Base-by-base conservation (phyloP, 2,329 filamentous ascomycete genomes). In the Calonectria ilicicola region DNA sequence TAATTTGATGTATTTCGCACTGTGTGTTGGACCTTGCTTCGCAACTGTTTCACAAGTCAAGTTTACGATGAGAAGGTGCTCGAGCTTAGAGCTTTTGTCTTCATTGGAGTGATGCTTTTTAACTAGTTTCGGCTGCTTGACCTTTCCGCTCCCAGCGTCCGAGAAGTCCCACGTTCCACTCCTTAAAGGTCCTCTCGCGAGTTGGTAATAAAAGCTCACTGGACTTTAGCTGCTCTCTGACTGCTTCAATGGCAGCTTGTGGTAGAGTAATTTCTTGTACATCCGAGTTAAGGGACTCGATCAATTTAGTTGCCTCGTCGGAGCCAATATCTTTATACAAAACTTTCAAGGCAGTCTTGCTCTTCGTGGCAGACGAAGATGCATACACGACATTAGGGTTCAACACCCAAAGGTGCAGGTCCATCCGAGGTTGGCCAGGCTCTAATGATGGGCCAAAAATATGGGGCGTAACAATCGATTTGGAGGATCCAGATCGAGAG, bases 101-200 rank as follows among this genome's bases (percentile, higher is more conserved):
- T 40, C 29, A 29, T 44, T 44, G 14, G 12, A 14, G 12, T 32
- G 12, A 26, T n/a, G 17, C 21, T 46, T 63, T 12, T 44, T 14
- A 8, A 29, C 17, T 60, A 10, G 42, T 47, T 62, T 27, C 23
- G 9, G n/a, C 9, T 47, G 49, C 19, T 70, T 10, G 64, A 12
- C 26, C 42, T 35, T 46, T 65, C 32, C 74, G 62, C 21, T 74
- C 75, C 84, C 84, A 85, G 63, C 83, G 79, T 51, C 89, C 87
- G 72, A 95, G 79, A 21, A 95, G 80, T 2, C 91, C 92, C 6
- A 95, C 91, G 29, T 88, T 87, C 93, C 93, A 95, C n/a, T 88
- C 89, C 79, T 90, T 87, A 75, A 94, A 93, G 32, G 77, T 83
- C 69, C 90, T 86, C 72, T 92, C 90, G 10, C 84, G 84, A 0